A percentile compares a stretch with the other conserved stretches of the same genome.
phyloP scores from a whole-genome alignment of 805 yeast genomes.

The Debaryomyces tyrocola region DNA sequence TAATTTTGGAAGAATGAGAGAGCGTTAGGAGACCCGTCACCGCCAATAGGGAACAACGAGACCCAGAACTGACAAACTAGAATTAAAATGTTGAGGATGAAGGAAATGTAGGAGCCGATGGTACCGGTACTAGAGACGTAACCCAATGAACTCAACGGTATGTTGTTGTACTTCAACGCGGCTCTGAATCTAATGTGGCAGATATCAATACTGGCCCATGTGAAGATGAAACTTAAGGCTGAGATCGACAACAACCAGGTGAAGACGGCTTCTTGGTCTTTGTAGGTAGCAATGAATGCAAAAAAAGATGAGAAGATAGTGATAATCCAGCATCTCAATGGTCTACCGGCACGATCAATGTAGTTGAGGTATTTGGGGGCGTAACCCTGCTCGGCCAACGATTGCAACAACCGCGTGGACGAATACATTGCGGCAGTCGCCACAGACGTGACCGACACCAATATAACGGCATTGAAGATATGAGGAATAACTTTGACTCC shows the following conservation, averaged over 20 bases:
- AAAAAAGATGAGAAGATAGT: constrained; percentile 35
- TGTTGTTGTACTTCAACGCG: constrained; percentile 32
- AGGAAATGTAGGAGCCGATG: constrained; percentile 36
- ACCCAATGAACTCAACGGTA: constrained; percentile 28
- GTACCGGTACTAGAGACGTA: constrained; percentile 40
- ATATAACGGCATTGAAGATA: constrained; percentile 41
- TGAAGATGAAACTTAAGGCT: constrained; percentile 42
- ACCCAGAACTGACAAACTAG: constrained; percentile 46
- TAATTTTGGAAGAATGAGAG: constrained; percentile 30
- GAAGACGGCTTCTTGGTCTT: constrained; percentile 40
- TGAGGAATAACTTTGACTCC: constrained; percentile 39
- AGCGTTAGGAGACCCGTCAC: constrained; percentile 21
- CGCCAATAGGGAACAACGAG: constrained; percentile 38
- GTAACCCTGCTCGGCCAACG: constrained; percentile 42
- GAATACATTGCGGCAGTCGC: constrained; percentile 44
- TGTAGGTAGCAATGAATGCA: constrained; percentile 41
- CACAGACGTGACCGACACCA: constrained; percentile 41
- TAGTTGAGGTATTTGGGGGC: constrained; percentile 40
- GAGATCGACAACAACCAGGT: constrained; percentile 43
- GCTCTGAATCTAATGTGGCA: constrained; percentile 42
- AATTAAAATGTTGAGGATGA: constrained; percentile 29
- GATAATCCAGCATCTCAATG: constrained; percentile 34
- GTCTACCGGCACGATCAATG: constrained; percentile 42
- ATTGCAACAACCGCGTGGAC: constrained; percentile 41
- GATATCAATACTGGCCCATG: constrained; percentile 41